A percentile compares a stretch with the other conserved stretches of the same genome.
These are phyloP conservation scores for Kazachstania viticola DNA, from an alignment of 805 yeast species.

Conservation along the genomic window DNA sequence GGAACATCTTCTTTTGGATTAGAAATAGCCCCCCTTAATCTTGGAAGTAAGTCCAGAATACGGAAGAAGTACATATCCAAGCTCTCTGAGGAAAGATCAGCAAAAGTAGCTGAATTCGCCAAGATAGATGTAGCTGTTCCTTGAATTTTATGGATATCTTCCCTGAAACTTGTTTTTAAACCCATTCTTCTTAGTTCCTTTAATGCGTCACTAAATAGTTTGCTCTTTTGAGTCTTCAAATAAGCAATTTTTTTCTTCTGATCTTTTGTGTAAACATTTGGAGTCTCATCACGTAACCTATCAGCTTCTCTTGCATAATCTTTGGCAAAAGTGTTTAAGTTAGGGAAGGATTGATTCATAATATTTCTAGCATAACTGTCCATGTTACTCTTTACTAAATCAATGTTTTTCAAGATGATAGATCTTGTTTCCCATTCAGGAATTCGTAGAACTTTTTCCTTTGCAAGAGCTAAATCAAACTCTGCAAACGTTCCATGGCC, in stretches of 20 bases:
- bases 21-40: slow-evolving; percentile 55
- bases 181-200: slow-evolving; percentile 72
- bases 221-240: slow-evolving; percentile 71
- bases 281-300: slow-evolving; percentile 64
- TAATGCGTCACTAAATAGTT: slow-evolving; percentile 63
- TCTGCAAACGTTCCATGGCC: slow-evolving; percentile 3
- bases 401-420: slow-evolving; percentile 39
- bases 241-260: slow-evolving; percentile 60
- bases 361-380: slow-evolving; percentile 31
- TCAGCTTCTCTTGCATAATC: slow-evolving; percentile 48
- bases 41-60: slow-evolving; percentile 68
- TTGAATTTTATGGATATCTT: slow-evolving; percentile 54
- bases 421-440: slow-evolving; percentile 48
- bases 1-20: slow-evolving; percentile 66
- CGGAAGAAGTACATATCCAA: slow-evolving; percentile 52
- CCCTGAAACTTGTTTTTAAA: slow-evolving; percentile 49
- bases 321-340: slow-evolving; percentile 42
- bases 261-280: slow-evolving; percentile 55
- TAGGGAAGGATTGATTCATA: slow-evolving; percentile 31
- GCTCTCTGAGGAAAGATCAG: slow-evolving; percentile 28
- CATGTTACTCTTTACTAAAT: slow-evolving; percentile 46
- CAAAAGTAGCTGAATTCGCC: slow-evolving; percentile 39
- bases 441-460: slow-evolving; percentile 25
- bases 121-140: slow-evolving; percentile 52
- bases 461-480: slow-evolving; percentile 7